Evolutionary conservation across 2,329 filamentous ascomycete genomes (phyloP).

Genomic region (Colletotrichum siamense): DNA sequence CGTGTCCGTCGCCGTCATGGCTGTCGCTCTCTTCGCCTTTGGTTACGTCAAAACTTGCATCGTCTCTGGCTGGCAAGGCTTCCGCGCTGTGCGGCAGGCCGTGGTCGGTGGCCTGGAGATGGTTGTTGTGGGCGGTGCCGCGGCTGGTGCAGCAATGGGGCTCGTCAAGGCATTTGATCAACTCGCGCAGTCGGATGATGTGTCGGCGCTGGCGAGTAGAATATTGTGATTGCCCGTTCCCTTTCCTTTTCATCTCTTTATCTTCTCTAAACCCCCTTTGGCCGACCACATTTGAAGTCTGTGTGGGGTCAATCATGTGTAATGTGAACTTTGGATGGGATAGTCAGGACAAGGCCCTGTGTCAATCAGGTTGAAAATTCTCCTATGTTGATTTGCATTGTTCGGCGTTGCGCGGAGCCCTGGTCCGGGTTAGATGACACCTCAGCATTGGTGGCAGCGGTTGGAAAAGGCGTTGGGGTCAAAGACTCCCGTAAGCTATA

Average conservation of each 20-base stretch:
- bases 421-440: not conserved
- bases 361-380: not conserved
- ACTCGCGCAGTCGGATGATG: conserved; percentile 10
- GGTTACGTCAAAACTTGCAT: conserved; percentile 69
- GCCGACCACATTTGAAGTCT: not conserved
- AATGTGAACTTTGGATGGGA: not conserved
- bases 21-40: conserved; percentile 65
- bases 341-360: not conserved
- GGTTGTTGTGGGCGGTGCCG: conserved; percentile 42
- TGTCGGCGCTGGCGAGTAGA: conserved; percentile 8
- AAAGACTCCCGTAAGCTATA: not conserved
- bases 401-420: not conserved
- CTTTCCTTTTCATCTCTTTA: not conserved
- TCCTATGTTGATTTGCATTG: conserved; percentile 1
- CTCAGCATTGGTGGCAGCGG: not conserved
- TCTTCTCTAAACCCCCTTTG: not conserved
- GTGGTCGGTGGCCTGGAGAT: conserved; percentile 41
- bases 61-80: conserved; percentile 27
- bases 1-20: conserved; percentile 65
- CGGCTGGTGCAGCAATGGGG: conserved; percentile 43
- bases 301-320: not conserved
- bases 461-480: not conserved
- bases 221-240: not conserved
- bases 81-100: conserved; percentile 20
- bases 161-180: conserved; percentile 32